Conservation (phyloP, 768 basidiomycete genomes). For the Symmetrospora coprosmae region DNA sequence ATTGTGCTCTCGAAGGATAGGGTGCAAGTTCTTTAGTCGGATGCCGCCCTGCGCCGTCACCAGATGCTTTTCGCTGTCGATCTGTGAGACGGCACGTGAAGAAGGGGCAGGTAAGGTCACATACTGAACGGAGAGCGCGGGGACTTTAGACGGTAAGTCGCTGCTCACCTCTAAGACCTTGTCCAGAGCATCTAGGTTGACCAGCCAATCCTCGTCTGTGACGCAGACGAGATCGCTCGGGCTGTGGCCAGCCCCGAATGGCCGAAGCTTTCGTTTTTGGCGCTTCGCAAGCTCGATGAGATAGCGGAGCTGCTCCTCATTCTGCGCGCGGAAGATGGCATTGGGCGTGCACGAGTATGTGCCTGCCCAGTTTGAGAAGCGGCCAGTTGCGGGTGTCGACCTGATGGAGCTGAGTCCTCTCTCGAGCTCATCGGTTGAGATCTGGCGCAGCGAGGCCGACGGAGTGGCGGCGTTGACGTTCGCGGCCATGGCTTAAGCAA, state of each 20-base stretch:
- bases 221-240: slow-evolving; percentile 91
- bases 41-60: slow-evolving; percentile 66
- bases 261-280: slow-evolving; percentile 57
- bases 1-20: slow-evolving; percentile 46
- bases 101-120: too few relatives aligned
- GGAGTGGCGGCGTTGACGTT: too few relatives aligned
- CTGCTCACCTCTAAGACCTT: slow-evolving; percentile 57
- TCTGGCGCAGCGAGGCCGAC: too few relatives aligned
- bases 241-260: slow-evolving; percentile 79
- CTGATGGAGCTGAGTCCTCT: too few relatives aligned
- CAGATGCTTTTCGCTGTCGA: slow-evolving; percentile 53
- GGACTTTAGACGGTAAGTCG: too few relatives aligned
- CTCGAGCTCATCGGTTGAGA: too few relatives aligned
- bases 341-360: slow-evolving; percentile 59
- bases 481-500: too few relatives aligned
- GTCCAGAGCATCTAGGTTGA: slow-evolving; percentile 61
- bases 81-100: slow-evolving; percentile 45
- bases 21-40: slow-evolving; percentile 19
- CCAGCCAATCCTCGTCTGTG: slow-evolving; percentile 52
- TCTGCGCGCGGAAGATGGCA: slow-evolving; percentile 61
- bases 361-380: slow-evolving; percentile 67
- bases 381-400: too few relatives aligned
- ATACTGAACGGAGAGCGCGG: too few relatives aligned
- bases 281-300: slow-evolving; percentile 67
- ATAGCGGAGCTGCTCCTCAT: slow-evolving; percentile 53